These are phyloP conservation scores for Monosporascus sp. DNA, from an alignment of 2,329 filamentous ascomycete genomes.

Conservation along the genomic window DNA sequence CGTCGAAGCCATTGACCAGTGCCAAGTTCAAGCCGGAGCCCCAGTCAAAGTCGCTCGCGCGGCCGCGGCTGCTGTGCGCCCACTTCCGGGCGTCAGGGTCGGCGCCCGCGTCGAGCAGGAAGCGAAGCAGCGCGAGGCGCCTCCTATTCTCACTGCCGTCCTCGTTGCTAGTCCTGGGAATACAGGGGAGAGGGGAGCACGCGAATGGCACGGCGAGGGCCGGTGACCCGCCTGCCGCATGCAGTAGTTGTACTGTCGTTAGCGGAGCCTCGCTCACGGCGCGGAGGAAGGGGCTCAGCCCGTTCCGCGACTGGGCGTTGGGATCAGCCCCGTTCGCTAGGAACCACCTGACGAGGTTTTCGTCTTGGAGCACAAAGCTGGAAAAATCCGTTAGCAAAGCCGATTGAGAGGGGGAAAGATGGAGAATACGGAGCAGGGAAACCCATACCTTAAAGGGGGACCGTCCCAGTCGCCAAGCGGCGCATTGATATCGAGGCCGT, in stretches of 20 bases:
- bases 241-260: conserved; percentile 4
- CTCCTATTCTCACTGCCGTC: not conserved
- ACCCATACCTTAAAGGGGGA: conserved; percentile 1
- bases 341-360: conserved; percentile 2
- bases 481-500: conserved; percentile 5
- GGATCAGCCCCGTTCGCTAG: conserved; percentile 4
- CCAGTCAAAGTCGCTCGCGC: conserved; percentile 7
- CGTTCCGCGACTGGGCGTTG: conserved; percentile 2
- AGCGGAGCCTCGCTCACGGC: conserved; percentile 1
- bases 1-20: conserved; percentile 1
- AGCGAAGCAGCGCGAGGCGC: conserved; percentile 6
- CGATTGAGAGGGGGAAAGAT: not conserved
- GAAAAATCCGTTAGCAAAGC: not conserved
- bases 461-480: not conserved
- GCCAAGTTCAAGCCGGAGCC: conserved; percentile 6
- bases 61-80: conserved; percentile 6
- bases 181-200: conserved; percentile 1
- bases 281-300: conserved; percentile 7
- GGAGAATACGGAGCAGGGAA: not conserved
- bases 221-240: conserved; percentile 2
- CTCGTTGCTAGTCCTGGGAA: not conserved
- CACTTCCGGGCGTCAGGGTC: conserved; percentile 6
- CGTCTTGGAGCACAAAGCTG: conserved; percentile 5
- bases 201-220: conserved; percentile 5
- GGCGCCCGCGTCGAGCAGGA: conserved; percentile 5